Evolutionary conservation across 2,329 filamentous ascomycete species (phyloP).

Genomic region (Helicocarpus griseus): DNA sequence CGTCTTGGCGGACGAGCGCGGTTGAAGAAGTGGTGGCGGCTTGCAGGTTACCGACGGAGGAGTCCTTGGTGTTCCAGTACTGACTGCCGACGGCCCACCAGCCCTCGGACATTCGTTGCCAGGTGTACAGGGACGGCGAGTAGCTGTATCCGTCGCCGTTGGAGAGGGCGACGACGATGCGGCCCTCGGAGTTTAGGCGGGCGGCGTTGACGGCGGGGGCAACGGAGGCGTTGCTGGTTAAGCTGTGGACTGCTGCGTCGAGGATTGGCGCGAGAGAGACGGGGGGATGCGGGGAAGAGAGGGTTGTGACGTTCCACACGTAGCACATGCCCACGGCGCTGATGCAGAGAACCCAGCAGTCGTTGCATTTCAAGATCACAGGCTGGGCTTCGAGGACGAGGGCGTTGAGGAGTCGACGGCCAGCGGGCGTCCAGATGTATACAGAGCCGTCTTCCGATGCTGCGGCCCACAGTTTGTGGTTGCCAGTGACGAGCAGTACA

Average conservation of each 20-base stretch:
- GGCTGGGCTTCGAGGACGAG: conserved; percentile 85
- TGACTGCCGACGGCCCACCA: conserved; percentile 99
- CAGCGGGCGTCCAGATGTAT: conserved; percentile 86
- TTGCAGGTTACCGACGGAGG: conserved; percentile 71
- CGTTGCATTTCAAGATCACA: conserved; percentile 83
- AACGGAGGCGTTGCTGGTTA: conserved; percentile 67
- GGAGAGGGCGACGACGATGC: conserved; percentile 79
- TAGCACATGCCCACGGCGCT: conserved; percentile 81
- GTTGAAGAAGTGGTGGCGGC: conserved; percentile 48
- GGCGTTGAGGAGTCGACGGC: conserved; percentile 73
- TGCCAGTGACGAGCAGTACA: conserved; percentile 84
- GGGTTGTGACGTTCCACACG: conserved; percentile 83
- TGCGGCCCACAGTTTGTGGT: conserved; percentile 81
- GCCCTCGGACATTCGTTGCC: conserved; percentile 90
- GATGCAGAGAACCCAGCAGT: conserved; percentile 81
- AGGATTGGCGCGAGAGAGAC: conserved; percentile 81
- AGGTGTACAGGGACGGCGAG: conserved; percentile 71
- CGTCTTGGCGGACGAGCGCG: conserved; percentile 32
- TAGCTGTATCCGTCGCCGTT: conserved; percentile 95
- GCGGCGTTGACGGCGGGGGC: conserved; percentile 84
- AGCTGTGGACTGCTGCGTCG: conserved; percentile 70
- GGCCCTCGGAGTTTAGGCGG: conserved; percentile 77
- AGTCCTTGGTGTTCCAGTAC: conserved; percentile 97
- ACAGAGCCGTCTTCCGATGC: conserved; percentile 88
- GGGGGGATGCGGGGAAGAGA: conserved; percentile 78